Evolutionary conservation across 495 filamentous ascomycete species (phyloP).

Genomic region (Penicillium goetzii): DNA sequence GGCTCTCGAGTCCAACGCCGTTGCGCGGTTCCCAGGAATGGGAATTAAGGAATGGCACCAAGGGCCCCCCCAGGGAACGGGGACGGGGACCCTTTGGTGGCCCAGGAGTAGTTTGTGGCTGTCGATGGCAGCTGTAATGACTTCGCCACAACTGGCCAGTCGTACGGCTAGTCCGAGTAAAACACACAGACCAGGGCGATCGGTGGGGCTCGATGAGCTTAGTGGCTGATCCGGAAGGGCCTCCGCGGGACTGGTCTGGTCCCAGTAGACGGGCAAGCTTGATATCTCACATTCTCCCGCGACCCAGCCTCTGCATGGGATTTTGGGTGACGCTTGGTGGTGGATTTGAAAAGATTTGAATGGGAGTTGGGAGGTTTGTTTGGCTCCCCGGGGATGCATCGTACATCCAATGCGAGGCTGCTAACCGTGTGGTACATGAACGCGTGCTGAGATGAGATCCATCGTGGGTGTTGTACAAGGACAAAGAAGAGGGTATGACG

Average conservation of each 20-base stretch:
- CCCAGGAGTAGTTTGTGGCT: slow-evolving; percentile 11
- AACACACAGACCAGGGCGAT: slow-evolving; percentile 16
- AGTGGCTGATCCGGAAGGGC: slow-evolving; percentile 28
- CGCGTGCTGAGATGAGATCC: slow-evolving; percentile 3
- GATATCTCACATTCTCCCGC: slow-evolving; percentile 39
- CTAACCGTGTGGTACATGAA: not conserved
- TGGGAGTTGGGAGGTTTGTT: not conserved
- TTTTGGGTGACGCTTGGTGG: not conserved
- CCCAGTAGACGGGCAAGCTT: slow-evolving; percentile 14
- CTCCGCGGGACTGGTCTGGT: slow-evolving; percentile 8
- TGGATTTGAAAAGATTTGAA: not conserved
- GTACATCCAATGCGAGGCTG: not conserved
- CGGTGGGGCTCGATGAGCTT: slow-evolving; percentile 18
- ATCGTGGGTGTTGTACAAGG: not conserved
- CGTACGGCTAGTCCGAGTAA: not conserved
- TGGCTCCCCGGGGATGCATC: not conserved
- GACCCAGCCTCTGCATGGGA: slow-evolving; percentile 28
- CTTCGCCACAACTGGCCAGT: slow-evolving; percentile 3
- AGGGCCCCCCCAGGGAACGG: too few species aligned
- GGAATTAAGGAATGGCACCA: slow-evolving; percentile 18
- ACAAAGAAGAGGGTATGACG: not conserved
- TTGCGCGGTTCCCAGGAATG: slow-evolving; percentile 30
- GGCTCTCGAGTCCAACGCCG: slow-evolving; percentile 23
- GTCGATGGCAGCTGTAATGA: slow-evolving; percentile 2
- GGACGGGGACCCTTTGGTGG: not conserved